Evolutionary conservation across 345 rosid species (phyloP).

Genomic region (Pelargonium nanum): DNA sequence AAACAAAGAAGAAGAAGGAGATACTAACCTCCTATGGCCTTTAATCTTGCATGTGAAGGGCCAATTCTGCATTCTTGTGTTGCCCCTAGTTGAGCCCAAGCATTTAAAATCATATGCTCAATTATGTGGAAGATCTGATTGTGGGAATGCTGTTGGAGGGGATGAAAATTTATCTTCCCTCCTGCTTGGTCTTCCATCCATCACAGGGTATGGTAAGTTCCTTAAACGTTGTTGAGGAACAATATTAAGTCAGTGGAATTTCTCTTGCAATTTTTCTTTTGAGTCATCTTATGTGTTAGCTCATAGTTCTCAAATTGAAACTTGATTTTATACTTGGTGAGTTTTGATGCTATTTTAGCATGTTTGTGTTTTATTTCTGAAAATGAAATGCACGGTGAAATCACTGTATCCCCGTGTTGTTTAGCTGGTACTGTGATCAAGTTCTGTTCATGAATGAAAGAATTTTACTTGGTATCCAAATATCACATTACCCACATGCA

Average conservation of each 20-base stretch:
- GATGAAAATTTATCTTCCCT: conserved; percentile 65
- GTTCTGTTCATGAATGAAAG: no score
- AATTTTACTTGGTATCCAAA: no score
- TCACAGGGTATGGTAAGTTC: conserved; percentile 87
- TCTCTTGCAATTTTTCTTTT: neutral
- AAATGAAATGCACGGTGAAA: no score
- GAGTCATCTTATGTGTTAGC: neutral
- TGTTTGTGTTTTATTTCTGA: no score
- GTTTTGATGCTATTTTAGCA: no score
- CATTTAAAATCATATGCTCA: conserved; percentile 47
- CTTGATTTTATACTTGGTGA: neutral
- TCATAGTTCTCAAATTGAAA: neutral
- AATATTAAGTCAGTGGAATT: neutral
- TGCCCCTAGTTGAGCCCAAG: conserved; percentile 67
- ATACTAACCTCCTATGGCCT: conserved; percentile 59
- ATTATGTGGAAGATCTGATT: conserved; percentile 53
- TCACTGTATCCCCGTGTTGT: no score
- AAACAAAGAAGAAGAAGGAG: conserved; percentile 30
- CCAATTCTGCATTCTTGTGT: conserved; percentile 45
- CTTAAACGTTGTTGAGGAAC: conserved; percentile 12
- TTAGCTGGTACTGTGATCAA: no score
- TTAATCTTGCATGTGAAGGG: conserved; percentile 60
- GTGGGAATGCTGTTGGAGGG: conserved; percentile 65
- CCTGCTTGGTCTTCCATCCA: conserved; percentile 79
- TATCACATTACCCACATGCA: no score